These are phyloP conservation scores for Notholithocarpus densiflorus DNA, from an alignment of 306 rosid species.

Conservation along the genomic window DNA sequence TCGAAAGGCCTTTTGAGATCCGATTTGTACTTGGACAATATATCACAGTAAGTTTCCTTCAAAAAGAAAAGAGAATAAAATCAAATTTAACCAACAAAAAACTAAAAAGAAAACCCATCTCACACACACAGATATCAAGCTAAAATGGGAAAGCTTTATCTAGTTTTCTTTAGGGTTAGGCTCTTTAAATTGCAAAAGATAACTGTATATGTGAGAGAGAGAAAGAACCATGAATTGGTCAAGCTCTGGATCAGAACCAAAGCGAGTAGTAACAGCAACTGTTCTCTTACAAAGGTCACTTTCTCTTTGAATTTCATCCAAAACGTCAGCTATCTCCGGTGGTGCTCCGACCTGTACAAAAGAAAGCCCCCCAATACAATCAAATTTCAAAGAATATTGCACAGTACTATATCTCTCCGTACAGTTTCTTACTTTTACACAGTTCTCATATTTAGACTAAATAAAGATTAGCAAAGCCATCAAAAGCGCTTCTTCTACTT, in stretches of 20 bases:
- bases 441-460: too few relatives aligned
- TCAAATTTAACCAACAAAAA: neutral
- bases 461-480: neutral
- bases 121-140: neutral
- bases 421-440: neutral
- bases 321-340: conserved; percentile 42
- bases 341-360: conserved; percentile 66
- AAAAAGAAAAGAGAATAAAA: neutral
- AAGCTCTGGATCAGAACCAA: conserved; percentile 70
- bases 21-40: conserved; percentile 54
- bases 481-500: neutral
- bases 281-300: conserved; percentile 20
- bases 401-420: neutral
- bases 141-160: neutral
- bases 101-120: neutral
- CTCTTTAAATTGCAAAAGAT: neutral
- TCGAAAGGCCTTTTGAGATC: conserved; percentile 57
- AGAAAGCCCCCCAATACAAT: neutral
- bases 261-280: conserved; percentile 20
- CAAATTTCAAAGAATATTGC: neutral
- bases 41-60: conserved; percentile 56
- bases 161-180: conserved; percentile 34
- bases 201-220: neutral
- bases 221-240: conserved; percentile 68
- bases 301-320: conserved; percentile 48